Base-by-base conservation (phyloP, 805 yeast species). In the Lachancea kluyveri region DNA sequence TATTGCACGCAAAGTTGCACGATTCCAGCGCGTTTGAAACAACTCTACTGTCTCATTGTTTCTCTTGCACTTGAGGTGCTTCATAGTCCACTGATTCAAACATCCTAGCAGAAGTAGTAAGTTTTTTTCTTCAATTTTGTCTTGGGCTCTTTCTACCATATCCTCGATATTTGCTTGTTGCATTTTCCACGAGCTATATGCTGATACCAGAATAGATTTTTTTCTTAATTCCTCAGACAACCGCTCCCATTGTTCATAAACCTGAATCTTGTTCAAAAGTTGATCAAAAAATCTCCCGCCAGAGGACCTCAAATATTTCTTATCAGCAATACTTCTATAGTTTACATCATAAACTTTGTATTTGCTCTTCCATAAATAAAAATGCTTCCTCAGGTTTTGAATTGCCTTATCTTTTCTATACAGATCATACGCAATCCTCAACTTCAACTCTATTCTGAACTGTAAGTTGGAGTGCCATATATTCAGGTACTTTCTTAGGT, bases 1-100 rank as follows among this genome's bases (percentile, higher is more conserved):
- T 4, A 63, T 32, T 0, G 64, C 67, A 30, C 68, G 41, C 16
- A 60, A 35, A 16, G 46, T 56, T 1, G 68, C 68, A 27, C 68
- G 50, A 33, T 55, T 48, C 68, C 68, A 64, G 30, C 69, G 46
- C n/a, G 39, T 43, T 24, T 54, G 43, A 37, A 63, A 62, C 9
- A 42, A 42, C 4, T 41, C 47, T 3, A 60, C 50, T 1, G 53
- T 47, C 33, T 59, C 64, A 17, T 56, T 48, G 35, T 62, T 62
- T 33, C 63, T 52, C 21, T 49, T 46, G 3, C 46, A 37, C 36
- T 60, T 62, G 35, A 63, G 39, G 18, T 46, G 38, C 27, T 48
- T 45, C 37, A 62, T 40, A 16, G 55, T 54, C 67, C 68, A 63
- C 5, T 34, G 8, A 26, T 58, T 60, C 38, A 60, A 31, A 31